A percentile compares a stretch with the other conserved stretches of the same genome.
phyloP scores from a whole-genome alignment of 306 rosid genomes.

The Dalbergia oliveri region DNA sequence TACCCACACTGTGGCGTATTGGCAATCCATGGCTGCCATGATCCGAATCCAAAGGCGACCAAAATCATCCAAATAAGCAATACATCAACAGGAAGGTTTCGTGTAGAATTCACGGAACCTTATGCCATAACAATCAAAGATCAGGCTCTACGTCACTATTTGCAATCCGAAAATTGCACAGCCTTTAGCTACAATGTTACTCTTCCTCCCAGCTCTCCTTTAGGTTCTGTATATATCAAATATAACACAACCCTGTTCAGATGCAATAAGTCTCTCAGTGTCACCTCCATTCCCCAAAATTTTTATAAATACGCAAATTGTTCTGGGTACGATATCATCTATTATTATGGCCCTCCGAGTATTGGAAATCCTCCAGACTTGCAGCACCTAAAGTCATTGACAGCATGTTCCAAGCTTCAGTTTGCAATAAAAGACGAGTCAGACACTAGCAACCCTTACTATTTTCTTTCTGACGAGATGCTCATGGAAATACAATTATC shows the following conservation, averaged over 20 bases:
- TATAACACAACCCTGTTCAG: conserved; percentile 31
- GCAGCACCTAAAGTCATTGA: neutral
- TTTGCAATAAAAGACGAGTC: conserved; percentile 3
- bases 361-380: neutral
- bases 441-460: neutral
- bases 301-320: neutral
- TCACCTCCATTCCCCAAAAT: neutral
- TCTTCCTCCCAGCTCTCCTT: conserved; percentile 36
- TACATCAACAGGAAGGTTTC: conserved; percentile 5
- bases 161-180: neutral
- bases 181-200: neutral
- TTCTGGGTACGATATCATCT: neutral
- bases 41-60: neutral
- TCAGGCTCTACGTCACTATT: neutral
- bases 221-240: conserved; percentile 28
- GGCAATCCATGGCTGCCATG: conserved; percentile 26
- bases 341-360: conserved; percentile 8
- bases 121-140: neutral
- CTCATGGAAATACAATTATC: conserved; percentile 29
- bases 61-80: conserved; percentile 33
- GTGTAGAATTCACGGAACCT: neutral
- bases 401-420: conserved; percentile 41
- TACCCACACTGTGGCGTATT: conserved; percentile 43
- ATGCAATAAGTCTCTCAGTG: conserved; percentile 29
- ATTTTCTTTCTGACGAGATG: neutral